Evolutionary conservation across 169 alveolate species (phyloP).

Genomic region (Babesia ovis): DNA sequence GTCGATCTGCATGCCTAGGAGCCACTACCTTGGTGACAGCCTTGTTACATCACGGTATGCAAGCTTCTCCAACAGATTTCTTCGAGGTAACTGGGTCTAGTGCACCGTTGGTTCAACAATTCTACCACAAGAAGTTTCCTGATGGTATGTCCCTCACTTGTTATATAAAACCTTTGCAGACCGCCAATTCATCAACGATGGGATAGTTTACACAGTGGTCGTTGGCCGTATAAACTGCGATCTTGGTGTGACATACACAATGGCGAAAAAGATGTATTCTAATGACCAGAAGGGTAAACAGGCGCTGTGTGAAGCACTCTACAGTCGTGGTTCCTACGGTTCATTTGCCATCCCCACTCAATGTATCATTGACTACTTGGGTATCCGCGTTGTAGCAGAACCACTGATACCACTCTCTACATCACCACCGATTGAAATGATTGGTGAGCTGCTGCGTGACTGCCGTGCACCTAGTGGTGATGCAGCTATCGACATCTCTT

Average conservation of each 20-base stretch:
- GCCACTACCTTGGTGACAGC: slow-evolving; percentile 29
- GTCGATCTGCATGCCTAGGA: slow-evolving; percentile 21
- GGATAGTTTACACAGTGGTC: slow-evolving; percentile 57
- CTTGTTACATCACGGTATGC: slow-evolving; percentile 21
- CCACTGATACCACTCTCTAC: slow-evolving; percentile 69
- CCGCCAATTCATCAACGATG: slow-evolving; percentile 55
- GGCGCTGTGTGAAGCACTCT: slow-evolving; percentile 74
- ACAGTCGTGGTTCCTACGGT: slow-evolving; percentile 54
- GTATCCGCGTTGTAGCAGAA: slow-evolving; percentile 74
- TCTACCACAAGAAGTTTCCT: slow-evolving; percentile 48
- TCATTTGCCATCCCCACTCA: slow-evolving; percentile 70
- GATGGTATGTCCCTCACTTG: slow-evolving; percentile 29
- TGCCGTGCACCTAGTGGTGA: slow-evolving; percentile 4
- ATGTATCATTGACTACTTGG: slow-evolving; percentile 74
- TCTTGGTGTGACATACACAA: slow-evolving; percentile 40
- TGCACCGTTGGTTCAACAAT: slow-evolving; percentile 25
- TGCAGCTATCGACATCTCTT: slow-evolving; percentile 33
- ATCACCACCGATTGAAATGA: slow-evolving; percentile 31
- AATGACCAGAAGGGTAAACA: slow-evolving; percentile 78
- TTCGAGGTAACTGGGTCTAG: slow-evolving; percentile 12
- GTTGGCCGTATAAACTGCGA: slow-evolving; percentile 10
- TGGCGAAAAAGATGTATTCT: slow-evolving; percentile 72
- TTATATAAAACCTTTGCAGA: slow-evolving; percentile 12
- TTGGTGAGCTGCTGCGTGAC: slow-evolving; percentile 21
- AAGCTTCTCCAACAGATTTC: slow-evolving; percentile 21